Evolutionary conservation across 1,284 basidiomycete species (phyloP), one percentile per base, ranked within the genome.

Genomic region (Boletus smithii): DNA sequence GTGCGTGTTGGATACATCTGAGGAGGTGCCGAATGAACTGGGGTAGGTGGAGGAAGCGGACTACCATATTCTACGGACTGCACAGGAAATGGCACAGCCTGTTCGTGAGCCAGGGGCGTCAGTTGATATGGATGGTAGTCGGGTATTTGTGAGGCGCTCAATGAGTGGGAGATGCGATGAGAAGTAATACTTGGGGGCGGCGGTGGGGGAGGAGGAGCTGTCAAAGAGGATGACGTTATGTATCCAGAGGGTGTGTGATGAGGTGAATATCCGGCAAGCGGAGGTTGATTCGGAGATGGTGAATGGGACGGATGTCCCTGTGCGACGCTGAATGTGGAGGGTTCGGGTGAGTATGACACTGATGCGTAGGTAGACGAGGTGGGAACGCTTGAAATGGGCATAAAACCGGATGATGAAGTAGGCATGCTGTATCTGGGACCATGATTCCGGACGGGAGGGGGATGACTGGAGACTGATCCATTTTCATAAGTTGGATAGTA

Each of bases 371-470:
- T 39, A 59, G 65, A 29, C 26, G 60, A 49, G 42, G 49, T 64
- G 54, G 51, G 66, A 49, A 51, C 8, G 22, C 30, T 63, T 65
- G 46, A 69, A 53, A 52, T 74, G 38, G 80, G 76, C 50, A 78
- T 67, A 56, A 87, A 88, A n/a, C 85, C 85, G 14, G 86, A 85
- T 0, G 83, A 80, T 14, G 79, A 69, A 1, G 77, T 60, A 16
- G 85, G 83, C 50, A 87, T 67, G 55, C 81, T 87, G 54, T 83
- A 80, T 45, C 85, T 72, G n/a, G 81, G 77, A 33, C 76, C 77
- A 47, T 75, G 73, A 42, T 54, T 54, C 59, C 57, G 73, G 58
- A 56, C 67, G 46, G 62, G 72, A 54, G 68, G 53, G 17, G 65
- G 51, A 20, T 62, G 71, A 60, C 26, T 65, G 51, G 61, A 46